A percentile compares a stretch with the other conserved stretches of the same genome.
These are phyloP conservation scores for Pinus albicaulis DNA, from an alignment of 75 land plant genomes.

Conservation along the genomic window DNA sequence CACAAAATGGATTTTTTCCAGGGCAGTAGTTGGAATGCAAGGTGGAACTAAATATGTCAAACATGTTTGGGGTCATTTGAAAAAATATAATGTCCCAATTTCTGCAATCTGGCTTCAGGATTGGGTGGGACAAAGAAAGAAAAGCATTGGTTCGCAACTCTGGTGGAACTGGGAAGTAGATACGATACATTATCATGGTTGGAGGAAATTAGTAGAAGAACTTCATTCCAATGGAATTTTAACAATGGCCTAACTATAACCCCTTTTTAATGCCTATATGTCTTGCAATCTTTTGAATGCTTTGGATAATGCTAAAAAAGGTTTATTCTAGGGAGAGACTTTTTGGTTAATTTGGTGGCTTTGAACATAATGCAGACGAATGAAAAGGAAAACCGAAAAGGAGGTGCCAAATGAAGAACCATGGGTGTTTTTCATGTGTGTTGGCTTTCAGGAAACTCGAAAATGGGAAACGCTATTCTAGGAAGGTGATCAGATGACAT, in stretches of 20 bases:
- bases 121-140: conserved; percentile 89
- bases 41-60: conserved; percentile 76
- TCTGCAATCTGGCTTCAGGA: conserved; percentile 97
- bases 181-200: conserved; percentile 45
- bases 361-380: conserved; percentile 24
- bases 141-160: conserved; percentile 78
- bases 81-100: conserved; percentile 53
- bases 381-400: conserved; percentile 34
- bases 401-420: conserved; percentile 10
- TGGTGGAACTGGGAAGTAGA: conserved; percentile 99
- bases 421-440: conserved; percentile 79
- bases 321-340: too few relatives aligned
- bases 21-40: conserved; percentile 94
- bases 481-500: conserved; percentile 98
- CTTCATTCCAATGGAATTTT: conserved; percentile 44
- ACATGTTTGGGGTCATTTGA: conserved; percentile 51
- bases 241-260: conserved; percentile 90
- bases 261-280: conserved; percentile 52
- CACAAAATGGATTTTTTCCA: conserved; percentile 87
- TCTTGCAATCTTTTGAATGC: too few relatives aligned
- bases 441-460: conserved; percentile 82
- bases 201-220: conserved; percentile 68
- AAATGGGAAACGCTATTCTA: conserved; percentile 82
- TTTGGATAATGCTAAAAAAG: too few relatives aligned
- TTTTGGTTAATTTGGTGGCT: too few relatives aligned